These are phyloP conservation scores for Brettanomyces bruxellensis DNA, from an alignment of 805 yeast genomes.

Conservation along the genomic window DNA sequence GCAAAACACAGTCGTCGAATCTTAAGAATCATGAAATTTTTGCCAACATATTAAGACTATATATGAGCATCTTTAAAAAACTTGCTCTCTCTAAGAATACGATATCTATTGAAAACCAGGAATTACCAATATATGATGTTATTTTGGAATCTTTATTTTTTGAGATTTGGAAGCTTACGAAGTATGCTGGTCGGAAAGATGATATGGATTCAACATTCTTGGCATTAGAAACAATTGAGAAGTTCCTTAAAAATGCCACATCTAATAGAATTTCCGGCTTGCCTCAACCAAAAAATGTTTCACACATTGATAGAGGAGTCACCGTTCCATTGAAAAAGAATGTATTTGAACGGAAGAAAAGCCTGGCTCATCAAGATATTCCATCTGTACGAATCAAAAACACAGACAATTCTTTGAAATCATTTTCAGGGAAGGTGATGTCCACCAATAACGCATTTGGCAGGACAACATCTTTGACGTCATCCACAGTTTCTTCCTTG, in stretches of 20 bases:
- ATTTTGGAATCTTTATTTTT: constrained; percentile 24
- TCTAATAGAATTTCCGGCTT: no score
- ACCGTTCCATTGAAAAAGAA: no score
- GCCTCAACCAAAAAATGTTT: no score
- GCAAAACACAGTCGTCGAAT: constrained; percentile 25
- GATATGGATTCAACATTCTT: constrained; percentile 16
- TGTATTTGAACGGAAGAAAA: no score
- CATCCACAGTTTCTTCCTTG: no score
- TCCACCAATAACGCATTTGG: no score
- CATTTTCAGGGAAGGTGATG: no score
- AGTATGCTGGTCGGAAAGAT: constrained; percentile 11
- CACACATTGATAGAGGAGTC: no score
- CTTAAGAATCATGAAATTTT: constrained; percentile 23
- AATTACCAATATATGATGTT: constrained; percentile 20
- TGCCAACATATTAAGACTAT: constrained; percentile 20
- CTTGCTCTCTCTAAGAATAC: constrained; percentile 14
- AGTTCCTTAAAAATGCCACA: constrained; percentile 4
- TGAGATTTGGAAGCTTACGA: constrained; percentile 26
- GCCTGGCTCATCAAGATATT: no score
- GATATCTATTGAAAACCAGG: constrained; percentile 16
- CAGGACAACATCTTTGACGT: no score
- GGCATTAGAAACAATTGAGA: constrained; percentile 8
- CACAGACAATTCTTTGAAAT: no score
- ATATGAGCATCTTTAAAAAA: constrained; percentile 21
- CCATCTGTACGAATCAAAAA: no score